Base-by-base conservation (phyloP, 2,329 filamentous ascomycete species). In the Colletotrichum paranaense region DNA sequence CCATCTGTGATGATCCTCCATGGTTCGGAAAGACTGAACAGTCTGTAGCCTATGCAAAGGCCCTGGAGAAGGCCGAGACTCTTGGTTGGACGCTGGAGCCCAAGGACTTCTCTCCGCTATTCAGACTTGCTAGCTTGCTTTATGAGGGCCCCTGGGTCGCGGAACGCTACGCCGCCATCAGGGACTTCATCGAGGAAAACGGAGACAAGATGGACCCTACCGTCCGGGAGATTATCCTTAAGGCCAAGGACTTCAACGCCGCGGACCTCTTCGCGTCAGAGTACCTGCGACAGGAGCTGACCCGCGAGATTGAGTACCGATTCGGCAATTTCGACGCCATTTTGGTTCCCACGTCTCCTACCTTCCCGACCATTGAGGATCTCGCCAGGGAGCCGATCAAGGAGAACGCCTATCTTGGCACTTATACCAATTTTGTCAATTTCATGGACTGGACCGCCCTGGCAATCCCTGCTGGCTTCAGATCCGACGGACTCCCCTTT, bases 341-440 rank as follows among this genome's bases (percentile, higher is more conserved):
- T 4, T 76, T 92, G 0, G 88, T 91, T 1, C 90, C 90, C 0
- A 91, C 90, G 0, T 82, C 88, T 16, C 89, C 90, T 5, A 84
- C 81, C 1, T 87, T 87, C 74, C 85, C 84, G 52, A 89, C 86
- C 0, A 83, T 90, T 3, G 81, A 85, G 22, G 84, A 89, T 71
- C 83, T 92, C 59, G 80, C 83, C 1, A 80, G 80, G 3, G 86
- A 90, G 55, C 89, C 89, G 0, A 83, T 92, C 26, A 80, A 78
- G 19, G 84, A 88, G 76, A 92, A 92, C 75, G 87, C 87, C 4
- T 79, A 84, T 4, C 77, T 90, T 6, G 88, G 89, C 6, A 86
- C 84, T 26, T 91, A 90, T 69, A 90, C 89, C 0, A 90, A 91
- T 76, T 91, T 88, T 76, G 90, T 86, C 19, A 92, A 92, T 76